phyloP scores from a whole-genome alignment of 495 filamentous ascomycete genomes.

The Trichoderma parareesei region DNA sequence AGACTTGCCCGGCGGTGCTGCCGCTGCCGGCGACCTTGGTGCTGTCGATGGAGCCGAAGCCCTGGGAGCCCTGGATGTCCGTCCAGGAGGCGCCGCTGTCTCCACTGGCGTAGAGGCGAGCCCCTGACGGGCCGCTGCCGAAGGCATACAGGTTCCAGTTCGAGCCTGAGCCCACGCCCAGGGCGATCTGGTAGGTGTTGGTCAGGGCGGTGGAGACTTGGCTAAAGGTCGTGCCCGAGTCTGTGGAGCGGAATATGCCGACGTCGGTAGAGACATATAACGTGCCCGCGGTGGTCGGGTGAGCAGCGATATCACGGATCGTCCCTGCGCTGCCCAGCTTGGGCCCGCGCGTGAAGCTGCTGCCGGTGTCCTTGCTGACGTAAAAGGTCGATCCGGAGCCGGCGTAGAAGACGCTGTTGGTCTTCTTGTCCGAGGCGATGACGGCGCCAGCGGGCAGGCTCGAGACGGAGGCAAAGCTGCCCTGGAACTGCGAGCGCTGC shows the following conservation, averaged over 20 bases:
- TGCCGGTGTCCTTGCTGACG: slow-evolving; percentile 35
- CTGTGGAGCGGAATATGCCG: slow-evolving; percentile 44
- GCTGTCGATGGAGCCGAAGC: slow-evolving; percentile 41
- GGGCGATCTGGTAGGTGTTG: slow-evolving; percentile 37
- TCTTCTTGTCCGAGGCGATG: slow-evolving; percentile 45
- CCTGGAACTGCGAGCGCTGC: slow-evolving; percentile 32
- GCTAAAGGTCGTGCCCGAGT: slow-evolving; percentile 41
- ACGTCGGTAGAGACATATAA: slow-evolving; percentile 45
- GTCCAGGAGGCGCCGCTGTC: slow-evolving; percentile 43
- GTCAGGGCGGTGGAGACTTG: slow-evolving; percentile 27
- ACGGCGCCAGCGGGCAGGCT: slow-evolving; percentile 36
- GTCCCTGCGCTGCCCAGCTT: slow-evolving; percentile 29
- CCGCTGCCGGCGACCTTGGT: slow-evolving; percentile 41
- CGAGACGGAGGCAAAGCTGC: slow-evolving; percentile 35
- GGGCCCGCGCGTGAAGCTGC: slow-evolving; percentile 32
- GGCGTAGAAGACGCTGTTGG: slow-evolving; percentile 45
- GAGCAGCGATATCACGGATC: slow-evolving; percentile 40
- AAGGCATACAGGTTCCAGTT: slow-evolving; percentile 44
- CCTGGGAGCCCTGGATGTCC: slow-evolving; percentile 41
- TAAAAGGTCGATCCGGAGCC: slow-evolving; percentile 38
- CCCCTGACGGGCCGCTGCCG: slow-evolving; percentile 34
- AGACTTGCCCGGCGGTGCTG: slow-evolving; percentile 44
- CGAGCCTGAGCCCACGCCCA: slow-evolving; percentile 29
- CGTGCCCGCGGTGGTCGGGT: slow-evolving; percentile 42
- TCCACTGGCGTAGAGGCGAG: slow-evolving; percentile 42